Evolutionary conservation across 140 eudicot genomes (phyloP).

Genomic region (Bidens hawaiensis): DNA sequence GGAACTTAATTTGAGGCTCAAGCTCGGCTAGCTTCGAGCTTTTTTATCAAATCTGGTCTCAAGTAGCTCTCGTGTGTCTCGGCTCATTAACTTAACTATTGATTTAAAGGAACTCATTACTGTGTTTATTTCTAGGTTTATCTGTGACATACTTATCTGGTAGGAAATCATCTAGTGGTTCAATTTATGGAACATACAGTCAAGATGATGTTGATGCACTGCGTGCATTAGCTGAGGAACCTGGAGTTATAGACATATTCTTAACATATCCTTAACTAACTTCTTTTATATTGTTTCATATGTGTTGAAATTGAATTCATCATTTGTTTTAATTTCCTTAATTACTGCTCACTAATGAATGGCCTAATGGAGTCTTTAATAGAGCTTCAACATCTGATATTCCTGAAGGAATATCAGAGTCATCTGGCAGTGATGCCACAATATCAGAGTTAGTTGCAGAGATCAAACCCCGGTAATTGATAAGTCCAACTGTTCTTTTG

Average conservation of each 20-base stretch:
- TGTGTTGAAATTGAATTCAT: neutral
- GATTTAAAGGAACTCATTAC: slow-evolving; percentile 36
- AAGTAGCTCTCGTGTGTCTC: too few relatives aligned
- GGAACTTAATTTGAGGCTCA: too few relatives aligned
- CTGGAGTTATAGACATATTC: slow-evolving; percentile 83
- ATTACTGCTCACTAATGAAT: slow-evolving; percentile 70
- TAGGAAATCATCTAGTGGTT: slow-evolving; percentile 67
- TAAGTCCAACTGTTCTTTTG: too few relatives aligned
- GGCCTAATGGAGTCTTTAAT: slow-evolving; percentile 82
- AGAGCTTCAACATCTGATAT: slow-evolving; percentile 54
- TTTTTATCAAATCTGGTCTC: too few relatives aligned
- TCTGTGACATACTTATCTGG: slow-evolving; percentile 97
- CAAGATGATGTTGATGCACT: slow-evolving; percentile 95
- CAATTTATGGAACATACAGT: slow-evolving; percentile 70
- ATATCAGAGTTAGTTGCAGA: slow-evolving; percentile 86
- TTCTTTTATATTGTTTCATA: neutral
- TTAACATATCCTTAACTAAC: slow-evolving; percentile 73
- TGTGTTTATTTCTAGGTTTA: slow-evolving; percentile 57
- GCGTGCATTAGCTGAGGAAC: slow-evolving; percentile 92
- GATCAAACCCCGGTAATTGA: slow-evolving; percentile 98
- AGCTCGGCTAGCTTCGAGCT: too few relatives aligned
- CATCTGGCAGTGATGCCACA: slow-evolving; percentile 54
- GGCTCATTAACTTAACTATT: too few relatives aligned
- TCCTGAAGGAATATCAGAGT: slow-evolving; percentile 63
- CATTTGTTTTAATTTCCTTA: slow-evolving; percentile 40